Evolutionary conservation across 179 eudicot genomes (phyloP).

Genomic region (Spinacia oleracea): DNA sequence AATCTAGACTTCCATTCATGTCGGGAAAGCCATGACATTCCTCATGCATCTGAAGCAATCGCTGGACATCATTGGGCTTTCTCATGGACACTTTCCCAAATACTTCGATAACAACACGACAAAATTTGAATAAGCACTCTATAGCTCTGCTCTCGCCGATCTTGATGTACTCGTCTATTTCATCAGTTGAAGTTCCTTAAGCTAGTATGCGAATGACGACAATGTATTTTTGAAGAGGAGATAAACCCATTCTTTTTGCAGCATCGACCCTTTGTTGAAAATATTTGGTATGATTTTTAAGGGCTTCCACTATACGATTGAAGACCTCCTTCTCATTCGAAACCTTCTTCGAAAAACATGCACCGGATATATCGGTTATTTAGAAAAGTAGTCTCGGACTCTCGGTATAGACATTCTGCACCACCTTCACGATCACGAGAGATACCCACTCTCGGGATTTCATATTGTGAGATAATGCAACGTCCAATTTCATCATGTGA

Average conservation of each 20-base stretch:
- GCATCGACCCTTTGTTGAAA: background rate
- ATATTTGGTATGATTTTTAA: background rate
- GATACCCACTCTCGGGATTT: background rate
- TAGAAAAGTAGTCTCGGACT: background rate
- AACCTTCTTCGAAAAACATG: background rate
- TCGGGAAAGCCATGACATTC: too few species aligned
- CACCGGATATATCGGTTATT: background rate
- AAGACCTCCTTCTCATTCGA: background rate
- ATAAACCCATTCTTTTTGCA: too few species aligned
- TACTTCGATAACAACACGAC: too few species aligned
- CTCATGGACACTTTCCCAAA: too few species aligned
- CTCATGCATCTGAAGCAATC: too few species aligned
- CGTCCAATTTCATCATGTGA: conserved; percentile 2
- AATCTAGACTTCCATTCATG: too few species aligned
- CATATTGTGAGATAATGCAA: background rate
- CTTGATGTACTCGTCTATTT: too few species aligned
- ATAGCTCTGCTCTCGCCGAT: too few species aligned
- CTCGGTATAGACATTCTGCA: background rate
- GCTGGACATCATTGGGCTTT: too few species aligned
- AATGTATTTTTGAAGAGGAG: background rate
- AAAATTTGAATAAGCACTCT: too few species aligned
- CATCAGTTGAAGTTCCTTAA: too few species aligned
- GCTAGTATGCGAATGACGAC: too few species aligned
- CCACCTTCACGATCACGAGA: background rate
- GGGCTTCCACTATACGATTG: background rate